Evolutionary conservation across 106 monocot genomes (phyloP).

Genomic region (Chionographis japonica): DNA sequence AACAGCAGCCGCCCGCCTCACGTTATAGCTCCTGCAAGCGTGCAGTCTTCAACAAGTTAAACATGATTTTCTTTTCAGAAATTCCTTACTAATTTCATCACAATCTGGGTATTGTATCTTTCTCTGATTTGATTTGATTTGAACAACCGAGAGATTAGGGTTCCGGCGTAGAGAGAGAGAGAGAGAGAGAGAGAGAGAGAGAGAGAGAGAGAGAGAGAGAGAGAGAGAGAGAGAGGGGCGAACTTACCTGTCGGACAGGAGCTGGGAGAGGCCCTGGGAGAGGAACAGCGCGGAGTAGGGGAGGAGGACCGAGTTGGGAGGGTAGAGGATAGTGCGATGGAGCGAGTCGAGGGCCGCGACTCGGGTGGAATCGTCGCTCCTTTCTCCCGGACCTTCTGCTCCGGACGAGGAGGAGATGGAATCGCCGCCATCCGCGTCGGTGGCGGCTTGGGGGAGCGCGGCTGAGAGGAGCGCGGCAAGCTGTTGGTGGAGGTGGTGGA

Average conservation of each 20-base stretch:
- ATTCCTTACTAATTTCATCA: too few relatives aligned
- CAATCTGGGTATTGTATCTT: too few relatives aligned
- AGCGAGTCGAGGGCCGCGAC: slow-evolving; percentile 67
- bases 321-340: slow-evolving; percentile 56
- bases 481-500: slow-evolving; percentile 64
- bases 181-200: neutral
- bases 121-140: too few relatives aligned
- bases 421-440: slow-evolving; percentile 2
- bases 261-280: slow-evolving; percentile 69
- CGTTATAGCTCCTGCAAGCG: slow-evolving; percentile 57
- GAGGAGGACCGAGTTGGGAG: slow-evolving; percentile 66
- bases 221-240: neutral
- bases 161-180: too few relatives aligned
- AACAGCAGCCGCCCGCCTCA: slow-evolving; percentile 63
- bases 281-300: slow-evolving; percentile 65
- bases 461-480: slow-evolving; percentile 68
- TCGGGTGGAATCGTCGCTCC: slow-evolving; percentile 44
- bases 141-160: neutral
- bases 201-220: neutral
- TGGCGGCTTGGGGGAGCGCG: slow-evolving; percentile 29
- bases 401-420: slow-evolving; percentile 11
- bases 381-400: slow-evolving; percentile 12
- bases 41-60: neutral
- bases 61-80: too few relatives aligned
- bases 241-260: slow-evolving; percentile 87